Evolutionary conservation across 2,329 filamentous ascomycete species (phyloP), one percentile per base, ranked within the genome.

Genomic region (Ascochyta pisi): DNA sequence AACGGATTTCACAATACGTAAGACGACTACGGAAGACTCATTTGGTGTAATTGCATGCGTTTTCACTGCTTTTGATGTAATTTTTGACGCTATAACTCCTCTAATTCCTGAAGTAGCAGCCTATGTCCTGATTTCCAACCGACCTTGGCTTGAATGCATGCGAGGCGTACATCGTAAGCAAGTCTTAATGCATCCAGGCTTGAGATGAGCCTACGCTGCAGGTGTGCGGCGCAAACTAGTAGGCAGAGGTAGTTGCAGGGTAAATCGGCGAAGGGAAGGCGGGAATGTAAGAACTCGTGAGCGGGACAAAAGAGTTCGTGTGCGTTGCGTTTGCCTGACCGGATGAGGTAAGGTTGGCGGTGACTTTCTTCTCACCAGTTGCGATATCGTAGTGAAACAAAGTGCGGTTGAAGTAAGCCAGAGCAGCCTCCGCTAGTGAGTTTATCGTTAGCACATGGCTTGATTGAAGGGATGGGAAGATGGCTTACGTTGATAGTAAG

Each of bases 401-500:
- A 1, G 75, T 74, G 38, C 74, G 69, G 50, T 74, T 74, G 65
- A 76, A 76, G 47, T 74, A 65, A 6, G 70, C 73, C 16, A 78
- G 58, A 0, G 71, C 57, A 9, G 74, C 77, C 16, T 70, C 50
- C 15, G 63, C 63, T 65, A 15, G 13, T 13, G 9, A 4, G 4
- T 22, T 6, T 13, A 9, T 22, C 26, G 38, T 54, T 29, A 58
- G 50, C 23, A 39, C 16, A 31, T 31, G 6, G 29, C 29, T 6
- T 31, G 12, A 13, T 31, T 12, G 12, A 31, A 6, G 29, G 29
- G 29, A 12, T 10, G 3, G 10, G 13, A 13, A 15, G 13, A 12
- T 4, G 3, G 60, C 61, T 58, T 40, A 67, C 64, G 76, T 58
- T 79, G 77, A 56, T 78, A 78, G 60, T 69, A 78, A 0, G 82